Conservation (phyloP, 2,329 filamentous ascomycete species). For the Calonectria ilicicola region DNA sequence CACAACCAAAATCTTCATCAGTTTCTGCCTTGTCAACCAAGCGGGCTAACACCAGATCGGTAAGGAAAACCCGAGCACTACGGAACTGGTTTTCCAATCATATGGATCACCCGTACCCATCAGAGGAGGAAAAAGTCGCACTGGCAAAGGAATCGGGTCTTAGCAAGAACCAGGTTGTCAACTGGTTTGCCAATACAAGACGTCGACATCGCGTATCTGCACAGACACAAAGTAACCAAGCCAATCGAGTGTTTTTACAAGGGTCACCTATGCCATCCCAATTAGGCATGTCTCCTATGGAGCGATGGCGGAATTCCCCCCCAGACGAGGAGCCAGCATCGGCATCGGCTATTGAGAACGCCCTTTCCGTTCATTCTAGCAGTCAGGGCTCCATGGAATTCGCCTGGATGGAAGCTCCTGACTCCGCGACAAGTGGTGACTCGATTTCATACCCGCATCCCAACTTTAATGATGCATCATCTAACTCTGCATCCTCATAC, state of each 20-base stretch:
- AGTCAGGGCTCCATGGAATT: conserved; percentile 31
- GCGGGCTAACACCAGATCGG: conserved; percentile 53
- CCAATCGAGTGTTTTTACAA: conserved; percentile 44
- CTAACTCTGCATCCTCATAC: conserved; percentile 45
- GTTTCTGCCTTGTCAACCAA: conserved; percentile 41
- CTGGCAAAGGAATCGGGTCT: conserved; percentile 58
- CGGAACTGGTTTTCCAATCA: conserved; percentile 60
- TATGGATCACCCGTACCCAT: conserved; percentile 60
- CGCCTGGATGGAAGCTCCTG: conserved; percentile 43
- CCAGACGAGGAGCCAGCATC: conserved; percentile 59
- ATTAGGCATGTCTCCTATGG: conserved; percentile 57
- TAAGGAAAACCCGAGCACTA: conserved; percentile 58
- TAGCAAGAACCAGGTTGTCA: conserved; percentile 57
- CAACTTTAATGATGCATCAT: conserved; percentile 35
- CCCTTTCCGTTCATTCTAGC: conserved; percentile 36
- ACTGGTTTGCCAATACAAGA: conserved; percentile 65
- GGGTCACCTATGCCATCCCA: conserved; percentile 58
- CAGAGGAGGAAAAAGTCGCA: conserved; percentile 56
- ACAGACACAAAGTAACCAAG: conserved; percentile 42
- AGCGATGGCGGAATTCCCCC: conserved; percentile 56
- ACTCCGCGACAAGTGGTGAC: conserved; percentile 47
- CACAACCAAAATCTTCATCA: conserved; percentile 7
- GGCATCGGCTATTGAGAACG: conserved; percentile 52
- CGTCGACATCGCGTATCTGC: conserved; percentile 56
- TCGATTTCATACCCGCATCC: conserved; percentile 39